Evolutionary conservation across 1,284 basidiomycete genomes (phyloP).

Genomic region (Ceratobasidium sp.): DNA sequence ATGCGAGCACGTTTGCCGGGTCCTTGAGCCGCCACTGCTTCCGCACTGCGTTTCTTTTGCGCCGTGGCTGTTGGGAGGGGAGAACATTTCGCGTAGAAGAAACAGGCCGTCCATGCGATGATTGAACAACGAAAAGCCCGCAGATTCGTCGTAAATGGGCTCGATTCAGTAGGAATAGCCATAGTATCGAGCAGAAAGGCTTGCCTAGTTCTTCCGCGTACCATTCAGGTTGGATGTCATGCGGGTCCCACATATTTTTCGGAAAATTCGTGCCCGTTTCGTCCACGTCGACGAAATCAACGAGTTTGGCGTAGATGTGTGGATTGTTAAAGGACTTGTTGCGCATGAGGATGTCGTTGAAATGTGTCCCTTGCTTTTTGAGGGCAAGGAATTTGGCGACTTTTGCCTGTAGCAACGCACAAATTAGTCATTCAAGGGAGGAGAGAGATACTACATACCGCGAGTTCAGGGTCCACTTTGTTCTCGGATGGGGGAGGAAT

Average conservation of each 20-base stretch:
- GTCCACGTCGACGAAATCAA: slow-evolving; percentile 89
- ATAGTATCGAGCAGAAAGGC: slow-evolving; percentile 46
- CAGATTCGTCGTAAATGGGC: not conserved
- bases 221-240: slow-evolving; percentile 71
- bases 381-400: slow-evolving; percentile 78
- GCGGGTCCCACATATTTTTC: slow-evolving; percentile 72
- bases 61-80: slow-evolving; percentile 52
- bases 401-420: slow-evolving; percentile 67
- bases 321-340: slow-evolving; percentile 94
- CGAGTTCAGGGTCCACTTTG: slow-evolving; percentile 68
- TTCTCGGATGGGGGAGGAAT: slow-evolving; percentile 71
- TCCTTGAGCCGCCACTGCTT: slow-evolving; percentile 62
- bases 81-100: slow-evolving; percentile 48
- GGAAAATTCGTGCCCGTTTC: slow-evolving; percentile 87
- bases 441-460: slow-evolving; percentile 59
- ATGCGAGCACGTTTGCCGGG: slow-evolving; percentile 67
- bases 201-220: slow-evolving; percentile 75
- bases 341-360: slow-evolving; percentile 92
- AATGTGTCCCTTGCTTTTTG: slow-evolving; percentile 84
- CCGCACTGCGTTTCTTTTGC: slow-evolving; percentile 70
- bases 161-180: not conserved
- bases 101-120: not conserved
- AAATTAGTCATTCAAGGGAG: slow-evolving; percentile 18
- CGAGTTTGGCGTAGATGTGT: slow-evolving; percentile 90
- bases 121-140: not conserved